Evolutionary conservation across 176 grass and related monocot genomes (phyloP).

Genomic region (Oryza officinalis): DNA sequence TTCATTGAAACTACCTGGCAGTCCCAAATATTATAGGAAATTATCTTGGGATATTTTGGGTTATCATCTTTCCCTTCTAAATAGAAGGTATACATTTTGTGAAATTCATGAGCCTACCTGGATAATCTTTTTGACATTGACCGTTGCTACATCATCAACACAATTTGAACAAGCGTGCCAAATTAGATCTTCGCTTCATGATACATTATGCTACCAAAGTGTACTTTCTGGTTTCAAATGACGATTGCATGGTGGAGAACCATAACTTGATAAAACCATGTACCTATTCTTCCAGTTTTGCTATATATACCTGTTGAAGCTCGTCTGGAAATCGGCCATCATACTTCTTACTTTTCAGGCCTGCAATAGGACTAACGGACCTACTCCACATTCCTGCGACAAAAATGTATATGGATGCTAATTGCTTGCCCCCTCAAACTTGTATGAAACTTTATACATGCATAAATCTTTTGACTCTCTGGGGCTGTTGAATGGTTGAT

Average conservation of each 20-base stretch:
- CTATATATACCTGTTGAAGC: not conserved
- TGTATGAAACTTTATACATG: not conserved
- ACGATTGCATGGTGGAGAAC: not conserved
- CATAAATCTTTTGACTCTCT: not conserved
- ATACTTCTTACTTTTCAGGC: not conserved
- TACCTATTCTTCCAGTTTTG: not conserved
- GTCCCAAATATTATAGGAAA: slow-evolving; percentile 8
- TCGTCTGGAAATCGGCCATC: not conserved
- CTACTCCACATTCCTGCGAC: too few species aligned
- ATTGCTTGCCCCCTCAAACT: not conserved
- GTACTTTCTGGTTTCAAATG: not conserved
- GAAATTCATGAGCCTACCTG: not conserved
- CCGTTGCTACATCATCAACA: not conserved
- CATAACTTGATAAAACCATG: not conserved
- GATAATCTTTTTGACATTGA: not conserved
- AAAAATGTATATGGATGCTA: not conserved
- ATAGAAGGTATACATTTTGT: not conserved
- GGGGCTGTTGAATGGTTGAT: not conserved
- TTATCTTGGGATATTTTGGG: not conserved
- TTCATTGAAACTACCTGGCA: not conserved
- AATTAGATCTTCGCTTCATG: not conserved
- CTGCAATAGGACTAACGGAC: too few species aligned
- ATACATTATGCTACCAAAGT: not conserved
- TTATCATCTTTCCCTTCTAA: too few species aligned
- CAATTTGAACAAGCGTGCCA: not conserved